Percentiles rank a stretch among this genome's conserved stretches.
Evolutionary conservation across 2,329 filamentous ascomycete genomes (phyloP).

Genomic region (Paecilomyces sp.): DNA sequence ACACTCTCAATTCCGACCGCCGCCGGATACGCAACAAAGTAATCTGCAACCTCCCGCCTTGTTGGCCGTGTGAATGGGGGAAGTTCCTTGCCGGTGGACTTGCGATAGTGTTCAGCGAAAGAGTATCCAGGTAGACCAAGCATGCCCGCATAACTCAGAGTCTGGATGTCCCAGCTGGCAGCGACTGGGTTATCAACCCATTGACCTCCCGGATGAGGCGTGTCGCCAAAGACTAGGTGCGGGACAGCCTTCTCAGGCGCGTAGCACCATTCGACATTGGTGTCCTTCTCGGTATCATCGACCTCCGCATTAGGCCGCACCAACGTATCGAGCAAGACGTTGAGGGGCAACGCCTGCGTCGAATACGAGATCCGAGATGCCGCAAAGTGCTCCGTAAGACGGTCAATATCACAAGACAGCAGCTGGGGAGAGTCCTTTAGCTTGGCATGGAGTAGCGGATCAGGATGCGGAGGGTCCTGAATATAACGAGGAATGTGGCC

Average conservation of each 20-base stretch:
- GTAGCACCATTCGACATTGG: slow-evolving; percentile 49
- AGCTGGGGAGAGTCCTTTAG: slow-evolving; percentile 42
- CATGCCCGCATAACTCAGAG: slow-evolving; percentile 56
- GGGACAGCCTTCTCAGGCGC: slow-evolving; percentile 44
- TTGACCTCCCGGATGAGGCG: slow-evolving; percentile 48
- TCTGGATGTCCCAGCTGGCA: slow-evolving; percentile 50
- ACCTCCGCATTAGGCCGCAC: slow-evolving; percentile 53
- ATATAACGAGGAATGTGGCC: slow-evolving; percentile 53
- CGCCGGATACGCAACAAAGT: slow-evolving; percentile 48
- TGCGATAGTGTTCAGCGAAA: slow-evolving; percentile 47
- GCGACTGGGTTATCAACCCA: slow-evolving; percentile 50
- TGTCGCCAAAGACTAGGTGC: slow-evolving; percentile 49
- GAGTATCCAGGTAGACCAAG: slow-evolving; percentile 54
- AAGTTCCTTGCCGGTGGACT: slow-evolving; percentile 32
- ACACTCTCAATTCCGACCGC: slow-evolving; percentile 45
- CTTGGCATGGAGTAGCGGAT: slow-evolving; percentile 50
- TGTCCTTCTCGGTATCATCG: slow-evolving; percentile 42
- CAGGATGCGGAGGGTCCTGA: slow-evolving; percentile 45
- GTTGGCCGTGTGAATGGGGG: slow-evolving; percentile 51
- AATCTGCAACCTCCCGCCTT: slow-evolving; percentile 48
- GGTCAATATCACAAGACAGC: slow-evolving; percentile 39
- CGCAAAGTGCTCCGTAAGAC: slow-evolving; percentile 51
- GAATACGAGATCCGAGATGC: slow-evolving; percentile 54
- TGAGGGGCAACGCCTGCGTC: slow-evolving; percentile 53
- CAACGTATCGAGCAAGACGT: slow-evolving; percentile 54